Conservation (phyloP, 1,284 basidiomycete species). For the Pseudozyma sp. region DNA sequence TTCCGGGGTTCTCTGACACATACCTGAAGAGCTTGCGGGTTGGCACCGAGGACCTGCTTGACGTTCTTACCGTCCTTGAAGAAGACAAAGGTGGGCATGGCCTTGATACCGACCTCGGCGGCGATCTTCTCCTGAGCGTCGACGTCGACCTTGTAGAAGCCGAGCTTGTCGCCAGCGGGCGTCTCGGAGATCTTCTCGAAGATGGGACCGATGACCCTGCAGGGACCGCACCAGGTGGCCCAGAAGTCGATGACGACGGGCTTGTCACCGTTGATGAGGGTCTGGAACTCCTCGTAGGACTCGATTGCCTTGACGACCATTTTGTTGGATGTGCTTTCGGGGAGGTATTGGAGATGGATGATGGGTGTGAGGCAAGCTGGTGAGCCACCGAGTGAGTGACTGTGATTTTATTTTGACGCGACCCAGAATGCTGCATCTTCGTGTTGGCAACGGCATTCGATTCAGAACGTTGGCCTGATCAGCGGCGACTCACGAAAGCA, state of each 20-base stretch:
- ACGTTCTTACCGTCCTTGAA: constrained; percentile 79
- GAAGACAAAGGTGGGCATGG: constrained; percentile 83
- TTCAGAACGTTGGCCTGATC: no score
- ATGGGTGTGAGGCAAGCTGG: not conserved
- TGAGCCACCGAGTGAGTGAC: not conserved
- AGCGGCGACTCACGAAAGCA: no score
- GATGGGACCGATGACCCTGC: constrained; percentile 81
- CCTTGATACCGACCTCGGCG: constrained; percentile 79
- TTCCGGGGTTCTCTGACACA: constrained; percentile 47
- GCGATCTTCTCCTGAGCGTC: constrained; percentile 70
- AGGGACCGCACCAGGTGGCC: constrained; percentile 71
- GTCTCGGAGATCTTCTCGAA: constrained; percentile 77
- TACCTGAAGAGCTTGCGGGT: constrained; percentile 72
- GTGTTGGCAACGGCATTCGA: no score
- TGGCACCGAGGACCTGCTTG: constrained; percentile 77
- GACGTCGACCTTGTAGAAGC: constrained; percentile 80
- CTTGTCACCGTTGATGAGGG: constrained; percentile 74
- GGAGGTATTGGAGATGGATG: not conserved
- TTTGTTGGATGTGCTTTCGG: constrained; percentile 6
- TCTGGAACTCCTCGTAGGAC: constrained; percentile 74
- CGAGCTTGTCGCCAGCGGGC: constrained; percentile 70
- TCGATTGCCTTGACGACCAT: constrained; percentile 72
- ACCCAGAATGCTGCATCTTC: no score
- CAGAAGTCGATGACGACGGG: constrained; percentile 67
- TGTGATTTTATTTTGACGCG: no score